These are phyloP conservation scores for Neocallimastix lanati DNA, from an alignment of 192 early-diverging fungal genomes.

Conservation along the genomic window DNA sequence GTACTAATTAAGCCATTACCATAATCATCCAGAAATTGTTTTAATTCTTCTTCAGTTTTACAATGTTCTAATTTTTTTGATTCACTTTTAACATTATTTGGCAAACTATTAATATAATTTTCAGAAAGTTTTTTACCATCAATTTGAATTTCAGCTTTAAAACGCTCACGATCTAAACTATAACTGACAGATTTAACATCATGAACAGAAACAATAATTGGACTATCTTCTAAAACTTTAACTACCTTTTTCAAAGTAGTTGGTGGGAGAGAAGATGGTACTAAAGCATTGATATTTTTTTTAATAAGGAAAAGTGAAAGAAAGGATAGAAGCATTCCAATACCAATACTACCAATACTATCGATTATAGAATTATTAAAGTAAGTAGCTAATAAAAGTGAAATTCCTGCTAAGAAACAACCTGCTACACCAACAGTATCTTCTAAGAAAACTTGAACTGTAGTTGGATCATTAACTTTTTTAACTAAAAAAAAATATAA, in stretches of 20 bases:
- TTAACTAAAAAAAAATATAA: too few species aligned
- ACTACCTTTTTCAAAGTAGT: slow-evolving; percentile 17
- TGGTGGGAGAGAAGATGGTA: slow-evolving; percentile 17
- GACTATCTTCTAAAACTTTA: slow-evolving; percentile 20
- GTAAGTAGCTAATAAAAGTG: slow-evolving; percentile 14
- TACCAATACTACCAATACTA: slow-evolving; percentile 23
- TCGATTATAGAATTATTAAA: slow-evolving; percentile 20
- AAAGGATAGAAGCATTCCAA: slow-evolving; percentile 19
- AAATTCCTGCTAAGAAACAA: slow-evolving; percentile 23
- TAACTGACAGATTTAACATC: slow-evolving; percentile 32
- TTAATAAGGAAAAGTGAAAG: slow-evolving; percentile 28
- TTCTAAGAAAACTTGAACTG: slow-evolving; percentile 39
- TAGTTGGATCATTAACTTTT: slow-evolving; percentile 28
- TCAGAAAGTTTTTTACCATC: slow-evolving; percentile 27
- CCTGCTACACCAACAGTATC: slow-evolving; percentile 22
- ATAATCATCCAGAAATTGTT: slow-evolving; percentile 17
- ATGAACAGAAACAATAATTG: slow-evolving; percentile 28
- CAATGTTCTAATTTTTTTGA: slow-evolving; percentile 10
- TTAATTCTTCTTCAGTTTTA: slow-evolving; percentile 16
- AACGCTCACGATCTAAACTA: slow-evolving; percentile 29
- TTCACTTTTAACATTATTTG: slow-evolving; percentile 5
- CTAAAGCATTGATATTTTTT: slow-evolving; percentile 24
- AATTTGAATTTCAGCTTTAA: slow-evolving; percentile 40
- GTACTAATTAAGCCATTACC: slow-evolving; percentile 16
- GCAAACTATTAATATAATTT: slow-evolving; percentile 12